These are phyloP conservation scores for Fusarium sp. DNA, from an alignment of 2,329 filamentous ascomycete species.

Conservation along the genomic window DNA sequence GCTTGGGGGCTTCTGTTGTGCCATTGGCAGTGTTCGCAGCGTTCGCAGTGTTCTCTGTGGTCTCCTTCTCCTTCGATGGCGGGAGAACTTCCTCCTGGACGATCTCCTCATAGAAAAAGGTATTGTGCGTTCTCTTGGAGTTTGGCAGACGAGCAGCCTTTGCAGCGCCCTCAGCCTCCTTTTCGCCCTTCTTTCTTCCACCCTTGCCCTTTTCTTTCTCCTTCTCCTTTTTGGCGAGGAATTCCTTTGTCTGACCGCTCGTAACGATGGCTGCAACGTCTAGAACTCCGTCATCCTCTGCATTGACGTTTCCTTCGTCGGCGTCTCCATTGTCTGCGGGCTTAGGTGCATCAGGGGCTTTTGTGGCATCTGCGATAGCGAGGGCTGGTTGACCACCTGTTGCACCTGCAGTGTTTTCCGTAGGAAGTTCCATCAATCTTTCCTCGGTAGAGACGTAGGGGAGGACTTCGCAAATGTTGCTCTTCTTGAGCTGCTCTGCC, in stretches of 20 bases:
- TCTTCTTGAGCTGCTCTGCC: constrained; percentile 78
- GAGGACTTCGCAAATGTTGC: constrained; percentile 74
- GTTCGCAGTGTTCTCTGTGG: constrained; percentile 13
- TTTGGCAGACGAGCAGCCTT: constrained; percentile 76
- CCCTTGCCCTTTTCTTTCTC: constrained; percentile 75
- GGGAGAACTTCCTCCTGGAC: constrained; percentile 64
- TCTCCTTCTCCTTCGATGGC: constrained; percentile 51
- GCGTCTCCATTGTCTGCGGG: constrained; percentile 53
- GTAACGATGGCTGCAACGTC: constrained; percentile 89
- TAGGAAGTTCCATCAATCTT: constrained; percentile 63
- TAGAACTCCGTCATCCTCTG: constrained; percentile 77
- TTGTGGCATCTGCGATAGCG: constrained; percentile 48
- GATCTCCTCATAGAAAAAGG: constrained; percentile 80
- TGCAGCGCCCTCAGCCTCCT: constrained; percentile 66
- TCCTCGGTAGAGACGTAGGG: constrained; percentile 63
- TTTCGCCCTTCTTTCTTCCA: constrained; percentile 63
- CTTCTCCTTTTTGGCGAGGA: constrained; percentile 84
- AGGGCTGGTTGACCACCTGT: constrained; percentile 6
- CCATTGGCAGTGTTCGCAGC: constrained; percentile 31
- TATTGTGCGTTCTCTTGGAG: constrained; percentile 75
- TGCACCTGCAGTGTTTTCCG: constrained; percentile 53
- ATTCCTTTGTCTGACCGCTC: constrained; percentile 83
- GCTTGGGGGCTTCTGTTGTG: constrained; percentile 28
- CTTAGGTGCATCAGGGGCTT: constrained; percentile 55
- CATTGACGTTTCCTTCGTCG: constrained; percentile 57